Conservation (phyloP, 371 early-diverging fungal species). For the Smittium culicis region DNA sequence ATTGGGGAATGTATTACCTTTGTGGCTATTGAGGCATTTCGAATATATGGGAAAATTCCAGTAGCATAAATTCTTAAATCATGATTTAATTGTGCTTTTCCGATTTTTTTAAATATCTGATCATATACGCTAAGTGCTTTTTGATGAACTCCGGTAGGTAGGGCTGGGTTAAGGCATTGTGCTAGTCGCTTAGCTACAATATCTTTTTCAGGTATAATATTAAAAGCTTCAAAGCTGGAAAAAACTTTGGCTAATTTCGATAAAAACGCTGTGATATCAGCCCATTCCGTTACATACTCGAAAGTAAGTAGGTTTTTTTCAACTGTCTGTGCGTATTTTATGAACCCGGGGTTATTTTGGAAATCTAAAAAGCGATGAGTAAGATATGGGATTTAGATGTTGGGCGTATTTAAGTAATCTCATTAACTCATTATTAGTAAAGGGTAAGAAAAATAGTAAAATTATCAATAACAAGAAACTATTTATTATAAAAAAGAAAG, state of each 20-base stretch:
- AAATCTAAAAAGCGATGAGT: not conserved
- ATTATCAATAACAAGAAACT: too few relatives aligned
- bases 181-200: constrained; percentile 88
- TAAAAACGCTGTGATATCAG: constrained; percentile 85
- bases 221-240: constrained; percentile 61
- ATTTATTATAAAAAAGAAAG: too few relatives aligned
- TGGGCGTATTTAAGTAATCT: too few relatives aligned
- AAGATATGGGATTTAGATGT: too few relatives aligned
- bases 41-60: constrained; percentile 84
- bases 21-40: constrained; percentile 66
- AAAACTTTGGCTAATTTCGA: constrained; percentile 71
- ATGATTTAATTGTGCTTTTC: constrained; percentile 53
- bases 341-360: constrained; percentile 45
- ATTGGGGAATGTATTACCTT: constrained; percentile 34
- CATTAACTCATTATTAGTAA: too few relatives aligned
- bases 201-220: constrained; percentile 67
- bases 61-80: constrained; percentile 78
- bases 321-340: constrained; percentile 62
- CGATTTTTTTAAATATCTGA: constrained; percentile 70
- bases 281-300: constrained; percentile 89
- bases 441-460: too few relatives aligned
- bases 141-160: constrained; percentile 98
- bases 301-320: constrained; percentile 78
- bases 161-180: constrained; percentile 93
- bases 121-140: constrained; percentile 87